Base-by-base conservation (phyloP, 177 flowering plant genomes). In the Tripterygium wilfordii region DNA sequence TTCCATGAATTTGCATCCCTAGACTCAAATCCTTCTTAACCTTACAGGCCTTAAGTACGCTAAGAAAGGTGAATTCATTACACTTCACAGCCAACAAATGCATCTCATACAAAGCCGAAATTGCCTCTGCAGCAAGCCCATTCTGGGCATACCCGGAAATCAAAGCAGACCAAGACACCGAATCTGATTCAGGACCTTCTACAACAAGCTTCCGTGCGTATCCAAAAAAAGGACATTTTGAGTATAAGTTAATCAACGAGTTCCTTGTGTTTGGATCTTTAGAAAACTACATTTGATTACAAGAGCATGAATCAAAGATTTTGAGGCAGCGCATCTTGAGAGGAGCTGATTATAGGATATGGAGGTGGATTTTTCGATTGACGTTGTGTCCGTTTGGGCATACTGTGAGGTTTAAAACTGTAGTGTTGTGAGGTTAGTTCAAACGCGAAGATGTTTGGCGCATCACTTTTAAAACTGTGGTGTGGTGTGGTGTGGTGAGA, bases 151-250 rank as follows among this genome's bases (percentile, higher is more conserved):
- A 81, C 59, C 88, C 83, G 29, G 88, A 77, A 49, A 81, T 63
- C 52, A 84, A 59, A 49, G 92, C 73, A 26, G 85, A 74, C 83
- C 80, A 81, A 53, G 82, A 61, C 46, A 82, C 80, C 63, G 74
- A 54, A 56, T 79, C 79, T 10, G 77, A 75, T 47, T 79, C 74
- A 16, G 71, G 42, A 66, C 72, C 76, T 77, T 62, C 79, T 5
- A 70, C 78, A 28, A 82, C 26, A 72, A 82, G 54, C 23, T 65
- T 67, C 56, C 76, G 77, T 36, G 94, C 94, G 42, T 62, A 58
- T 9, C 53, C 45, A 35, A 76, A 76, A 42, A 28, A 10, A 6
- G 54, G 56, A 51, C 76, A 61, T 22, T 73, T 73, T 0, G 69
- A 49, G 29, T 73, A 73, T 6, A 69, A 10, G 29, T 39, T 51